These are phyloP conservation scores for Exophiala sp. DNA, from an alignment of 2,329 filamentous ascomycete species.

Conservation along the genomic window DNA sequence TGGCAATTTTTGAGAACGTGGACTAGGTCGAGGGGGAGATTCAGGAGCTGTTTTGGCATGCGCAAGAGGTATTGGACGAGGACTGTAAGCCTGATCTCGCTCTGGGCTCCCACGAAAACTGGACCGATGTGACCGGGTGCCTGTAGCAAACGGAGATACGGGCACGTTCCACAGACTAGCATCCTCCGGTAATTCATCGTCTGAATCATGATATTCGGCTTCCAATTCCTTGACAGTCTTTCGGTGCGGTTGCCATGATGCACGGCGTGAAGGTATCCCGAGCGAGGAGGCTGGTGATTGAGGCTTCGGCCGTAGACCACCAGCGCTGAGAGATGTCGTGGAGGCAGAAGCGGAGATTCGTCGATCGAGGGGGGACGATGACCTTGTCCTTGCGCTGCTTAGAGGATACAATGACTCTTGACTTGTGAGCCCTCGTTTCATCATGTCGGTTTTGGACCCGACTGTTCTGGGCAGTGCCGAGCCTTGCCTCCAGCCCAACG, in stretches of 20 bases:
- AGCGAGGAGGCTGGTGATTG: conserved; percentile 20
- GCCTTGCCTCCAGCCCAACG: conserved; percentile 6
- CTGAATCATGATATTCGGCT: conserved; percentile 47
- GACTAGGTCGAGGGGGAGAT: conserved; percentile 27
- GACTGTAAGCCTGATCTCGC: conserved; percentile 29
- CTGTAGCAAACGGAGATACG: conserved; percentile 41
- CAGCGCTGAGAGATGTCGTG: conserved; percentile 12
- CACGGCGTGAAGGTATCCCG: conserved; percentile 30
- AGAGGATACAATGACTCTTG: conserved; percentile 14
- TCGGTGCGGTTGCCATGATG: conserved; percentile 41
- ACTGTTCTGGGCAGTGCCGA: conserved; percentile 5
- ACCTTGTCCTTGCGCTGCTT: conserved; percentile 17
- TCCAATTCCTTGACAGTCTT: conserved; percentile 46
- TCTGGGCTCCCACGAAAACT: conserved; percentile 41
- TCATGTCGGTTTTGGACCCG: conserved; percentile 6
- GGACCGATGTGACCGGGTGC: conserved; percentile 35
- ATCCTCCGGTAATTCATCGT: conserved; percentile 48
- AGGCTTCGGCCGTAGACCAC: conserved; percentile 20
- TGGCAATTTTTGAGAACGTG: conserved; percentile 32
- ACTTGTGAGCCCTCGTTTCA: conserved; percentile 20
- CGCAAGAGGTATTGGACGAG: conserved; percentile 39
- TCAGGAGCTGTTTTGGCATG: conserved; percentile 34
- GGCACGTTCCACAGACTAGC: conserved; percentile 48
- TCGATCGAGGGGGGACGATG: conserved; percentile 21
- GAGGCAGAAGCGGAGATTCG: conserved; percentile 13